Evolutionary conservation across 176 grass and related monocot genomes (phyloP), one percentile per base, ranked within the genome.

Genomic region (Thinopyrum elongatum): DNA sequence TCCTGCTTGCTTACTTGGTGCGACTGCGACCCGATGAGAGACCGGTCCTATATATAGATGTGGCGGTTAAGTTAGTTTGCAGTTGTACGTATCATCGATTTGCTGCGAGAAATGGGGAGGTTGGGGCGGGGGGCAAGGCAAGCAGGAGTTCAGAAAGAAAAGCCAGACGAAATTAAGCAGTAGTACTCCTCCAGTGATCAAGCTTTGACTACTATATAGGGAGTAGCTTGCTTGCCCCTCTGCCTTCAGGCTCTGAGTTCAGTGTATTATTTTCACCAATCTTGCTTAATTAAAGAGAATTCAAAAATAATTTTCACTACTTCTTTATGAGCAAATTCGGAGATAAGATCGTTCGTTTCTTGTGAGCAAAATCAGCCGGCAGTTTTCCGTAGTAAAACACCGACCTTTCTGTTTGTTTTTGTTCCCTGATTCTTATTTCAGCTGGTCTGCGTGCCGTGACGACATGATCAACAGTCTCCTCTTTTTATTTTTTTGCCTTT

Each of bases 11-110:
- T 14, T 25, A 62, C 3, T 30, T 73, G 25, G 70, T 73, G 38
- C 15, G 82, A 27, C 4, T 73, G 38, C 15, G 82, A 27, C 4
- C 6, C 17, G 34, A 39, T 25, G 15, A 22, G 10, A 11, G n/a
- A 47, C 44, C 63, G 21, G 36, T 65, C 76, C 74, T 86, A 61
- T 73, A 62, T 93, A 58, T 58, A 53, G 46, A 13, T 12, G 62
- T 44, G 59, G 35, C 49, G 55, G 80, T 89, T 87, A 74, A 30
- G 87, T 84, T 76, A 51, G 89, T 80, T 80, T 72, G 88, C 21
- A 26, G 9, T 16, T 1, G 57, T 55, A 71, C 36, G 15, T 76
- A 51, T 61, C 47, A 89, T 82, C 74, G 64, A 77, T 77, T 63
- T 60, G 62, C 85, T 81, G 88, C 83, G 68, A 77, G 84, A 88